Evolutionary conservation across 106 monocot species (phyloP), one percentile per base, ranked within the genome.

Genomic region (Agapanthus africanus): DNA sequence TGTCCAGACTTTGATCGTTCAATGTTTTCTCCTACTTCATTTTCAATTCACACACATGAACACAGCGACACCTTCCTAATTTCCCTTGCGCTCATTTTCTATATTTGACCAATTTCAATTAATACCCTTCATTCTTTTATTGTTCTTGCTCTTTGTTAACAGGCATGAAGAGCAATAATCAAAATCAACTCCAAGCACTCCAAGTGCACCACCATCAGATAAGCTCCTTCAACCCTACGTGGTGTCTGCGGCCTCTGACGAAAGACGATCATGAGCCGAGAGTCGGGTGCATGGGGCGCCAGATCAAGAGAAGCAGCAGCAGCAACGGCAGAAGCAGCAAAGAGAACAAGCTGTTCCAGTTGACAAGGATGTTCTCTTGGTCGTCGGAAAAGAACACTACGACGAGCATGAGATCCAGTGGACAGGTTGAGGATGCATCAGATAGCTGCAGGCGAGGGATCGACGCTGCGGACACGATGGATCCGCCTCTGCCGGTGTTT

Each of bases 271-370:
- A n/a, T n/a, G n/a, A n/a, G n/a, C 76, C 76, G 2, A 46, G 19
- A 35, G 34, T 76, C 19, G 61, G 76, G 7, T 76, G 76, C 70
- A 76, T 76, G n/a, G n/a, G n/a, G 62, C 69, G 76, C 11, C 70
- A 70, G 70, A 70, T 76, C 37, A 76, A 27, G 47, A 46, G 70
- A 23, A 30, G 56, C 39, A 19, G 35, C 16, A 27, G 52, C 37
- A 30, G 28, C 38, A 38, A 37, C 37, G 4, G 11, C 41, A 27
- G 37, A 10, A 23, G 8, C 64, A 33, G 52, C 37, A 32, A 33
- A 14, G 36, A 25, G 21, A 38, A 38, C 6, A 33, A 41, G 30
- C 37, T 70, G 26, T 6, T 37, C 13, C 33, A 37, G 59, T 44
- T 69, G 16, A 26, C 7, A 23, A 70, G 69, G 76, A 37, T 63